A percentile compares a stretch with the other conserved stretches of the same genome.
phyloP scores from a whole-genome alignment of 2,329 filamentous ascomycete genomes.

The Cucurbitaria berberidis region DNA sequence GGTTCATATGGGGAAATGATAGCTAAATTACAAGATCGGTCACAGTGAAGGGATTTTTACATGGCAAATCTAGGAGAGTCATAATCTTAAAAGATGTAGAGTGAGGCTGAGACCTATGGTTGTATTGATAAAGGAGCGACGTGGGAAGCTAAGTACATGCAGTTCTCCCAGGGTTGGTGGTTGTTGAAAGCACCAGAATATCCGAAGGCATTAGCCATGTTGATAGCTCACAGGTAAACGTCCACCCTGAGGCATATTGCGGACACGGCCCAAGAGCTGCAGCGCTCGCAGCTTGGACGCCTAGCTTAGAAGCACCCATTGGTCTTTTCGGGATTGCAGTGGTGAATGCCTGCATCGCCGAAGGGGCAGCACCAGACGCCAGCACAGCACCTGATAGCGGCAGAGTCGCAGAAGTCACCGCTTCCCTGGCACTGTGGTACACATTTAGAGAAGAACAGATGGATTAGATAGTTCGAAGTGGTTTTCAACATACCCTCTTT shows the following conservation, averaged over 20 bases:
- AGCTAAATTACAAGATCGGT: too few relatives aligned
- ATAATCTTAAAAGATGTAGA: neutral
- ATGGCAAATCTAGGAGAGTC: neutral
- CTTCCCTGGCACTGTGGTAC: neutral
- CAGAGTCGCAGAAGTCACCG: neutral
- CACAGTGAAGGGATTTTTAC: too few relatives aligned
- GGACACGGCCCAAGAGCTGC: neutral
- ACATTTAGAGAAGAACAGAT: neutral
- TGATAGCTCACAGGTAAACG: neutral
- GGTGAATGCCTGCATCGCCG: neutral
- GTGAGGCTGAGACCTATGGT: neutral
- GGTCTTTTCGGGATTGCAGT: neutral
- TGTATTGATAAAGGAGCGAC: neutral
- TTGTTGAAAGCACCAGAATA: neutral
- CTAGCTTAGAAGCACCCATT: slow-evolving; percentile 1
- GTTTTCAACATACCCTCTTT: neutral
- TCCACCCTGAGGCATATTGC: neutral
- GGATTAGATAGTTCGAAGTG: neutral
- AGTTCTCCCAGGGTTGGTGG: neutral
- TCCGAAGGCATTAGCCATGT: neutral
- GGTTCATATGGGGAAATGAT: too few relatives aligned
- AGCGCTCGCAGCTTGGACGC: neutral
- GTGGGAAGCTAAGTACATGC: neutral
- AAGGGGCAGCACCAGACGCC: slow-evolving; percentile 3
- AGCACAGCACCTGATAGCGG: neutral